Evolutionary conservation across 495 filamentous ascomycete genomes (phyloP).

Genomic region (Lindgomyces ingoldianus): DNA sequence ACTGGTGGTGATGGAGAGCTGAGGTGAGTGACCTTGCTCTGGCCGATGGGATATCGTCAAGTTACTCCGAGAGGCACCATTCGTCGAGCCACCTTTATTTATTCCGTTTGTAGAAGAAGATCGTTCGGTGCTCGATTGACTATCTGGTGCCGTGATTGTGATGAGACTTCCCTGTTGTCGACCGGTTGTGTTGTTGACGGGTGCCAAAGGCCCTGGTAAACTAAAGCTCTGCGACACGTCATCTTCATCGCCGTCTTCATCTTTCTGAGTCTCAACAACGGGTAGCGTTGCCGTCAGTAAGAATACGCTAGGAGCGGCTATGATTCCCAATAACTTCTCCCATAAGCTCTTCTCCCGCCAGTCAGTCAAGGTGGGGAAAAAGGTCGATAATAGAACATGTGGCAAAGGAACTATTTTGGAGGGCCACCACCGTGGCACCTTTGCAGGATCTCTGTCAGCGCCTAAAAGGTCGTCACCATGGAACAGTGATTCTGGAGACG

Average conservation of each 20-base stretch:
- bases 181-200: conserved; percentile 40
- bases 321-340: conserved; percentile 74
- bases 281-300: conserved; percentile 90
- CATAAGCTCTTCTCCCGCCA: conserved; percentile 76
- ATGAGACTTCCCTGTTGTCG: conserved; percentile 16
- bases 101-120: background rate
- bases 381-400: conserved; percentile 65
- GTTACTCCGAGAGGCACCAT: background rate
- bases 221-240: conserved; percentile 18
- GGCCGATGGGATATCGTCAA: background rate
- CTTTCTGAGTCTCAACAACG: conserved; percentile 70
- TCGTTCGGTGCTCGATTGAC: background rate
- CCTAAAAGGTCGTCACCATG: conserved; percentile 38
- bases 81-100: background rate
- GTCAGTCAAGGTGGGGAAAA: conserved; percentile 84
- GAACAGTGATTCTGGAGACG: conserved; percentile 53
- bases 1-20: conserved; percentile 7
- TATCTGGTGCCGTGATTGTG: conserved; percentile 25
- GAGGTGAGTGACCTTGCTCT: background rate
- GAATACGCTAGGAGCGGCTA: conserved; percentile 87
- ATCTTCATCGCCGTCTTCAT: conserved; percentile 50
- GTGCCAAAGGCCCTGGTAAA: conserved; percentile 45
- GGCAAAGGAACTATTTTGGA: conserved; percentile 69
- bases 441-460: conserved; percentile 18
- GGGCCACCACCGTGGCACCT: conserved; percentile 63